Evolutionary conservation across 768 basidiomycete species (phyloP), one percentile per base, ranked within the genome.

Genomic region (Russula vinacea): DNA sequence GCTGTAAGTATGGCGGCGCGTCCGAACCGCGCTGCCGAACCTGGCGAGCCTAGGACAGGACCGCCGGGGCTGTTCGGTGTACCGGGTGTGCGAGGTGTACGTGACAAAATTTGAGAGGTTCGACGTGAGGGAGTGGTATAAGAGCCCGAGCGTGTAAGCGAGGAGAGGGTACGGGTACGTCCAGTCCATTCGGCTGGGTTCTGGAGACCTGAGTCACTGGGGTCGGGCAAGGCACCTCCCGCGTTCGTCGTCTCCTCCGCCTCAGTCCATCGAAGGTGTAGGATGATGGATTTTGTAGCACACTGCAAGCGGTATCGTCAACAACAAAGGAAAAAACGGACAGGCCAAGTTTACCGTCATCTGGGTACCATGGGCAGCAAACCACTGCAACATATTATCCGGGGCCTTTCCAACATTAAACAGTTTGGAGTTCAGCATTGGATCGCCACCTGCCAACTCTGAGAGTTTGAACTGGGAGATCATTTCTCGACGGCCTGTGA

Each of bases 311-410:
- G 33, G 17, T n/a, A 40, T 19, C 0, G 24, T 63, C 51, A 22
- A 13, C n/a, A 3, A 22, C 39, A 24, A 47, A 26, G n/a, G 10
- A 44, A 39, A 42, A 58, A 57, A 11, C 33, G 2, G 29, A 26
- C 11, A 40, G 26, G 3, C 35, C 35, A 49, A 11, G 76, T 84
- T 45, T 71, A 92, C 92, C 33, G 93, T 94, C 88, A 94, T 94
- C 71, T 91, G 90, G 5, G 85, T 83, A 0, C 92, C 92, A 68
- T 93, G 91, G 1, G 92, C 91, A 7, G 92, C 92, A 72, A 94
- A 94, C 92, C 92, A 94, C 83, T 94, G 92, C 13, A 94, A 78
- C 91, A 91, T 92, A 73, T 92, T 92, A 70, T 93, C 89, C 33
- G 90, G 85, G 0, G 90, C 90, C 26, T 82, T 73, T 1, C 93